Conservation (phyloP, 306 rosid genomes). For the Trifolium fragiferum region DNA sequence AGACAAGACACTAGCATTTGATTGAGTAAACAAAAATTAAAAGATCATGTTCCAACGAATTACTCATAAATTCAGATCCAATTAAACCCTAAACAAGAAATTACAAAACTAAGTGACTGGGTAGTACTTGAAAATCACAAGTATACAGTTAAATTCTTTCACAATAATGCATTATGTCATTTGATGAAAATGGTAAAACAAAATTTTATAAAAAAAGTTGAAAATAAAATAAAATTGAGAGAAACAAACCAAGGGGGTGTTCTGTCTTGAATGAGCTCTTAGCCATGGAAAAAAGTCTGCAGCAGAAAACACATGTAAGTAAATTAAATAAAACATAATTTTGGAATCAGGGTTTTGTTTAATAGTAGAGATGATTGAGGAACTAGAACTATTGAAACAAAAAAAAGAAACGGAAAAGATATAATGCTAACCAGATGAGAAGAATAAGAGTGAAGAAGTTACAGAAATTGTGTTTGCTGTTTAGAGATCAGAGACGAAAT, state of each 20-base stretch:
- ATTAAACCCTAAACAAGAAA: not conserved
- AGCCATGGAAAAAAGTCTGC: slow-evolving; percentile 49
- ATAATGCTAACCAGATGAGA: slow-evolving; percentile 17
- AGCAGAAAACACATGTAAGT: not conserved
- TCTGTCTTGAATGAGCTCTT: slow-evolving; percentile 60
- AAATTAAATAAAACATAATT: not conserved
- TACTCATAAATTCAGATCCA: not conserved
- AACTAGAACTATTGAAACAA: not conserved
- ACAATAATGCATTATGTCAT: not conserved
- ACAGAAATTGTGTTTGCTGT: not conserved
- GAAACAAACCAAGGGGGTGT: slow-evolving; percentile 54
- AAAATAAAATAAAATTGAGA: too few species aligned
- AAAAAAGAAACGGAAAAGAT: not conserved
- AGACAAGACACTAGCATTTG: not conserved
- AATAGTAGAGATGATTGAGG: slow-evolving; percentile 6
- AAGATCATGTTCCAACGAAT: not conserved
- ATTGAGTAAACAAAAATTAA: not conserved
- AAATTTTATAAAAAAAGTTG: not conserved
- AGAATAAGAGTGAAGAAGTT: not conserved
- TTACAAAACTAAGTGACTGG: not conserved
- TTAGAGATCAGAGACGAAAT: slow-evolving; percentile 7
- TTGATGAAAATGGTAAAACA: not conserved
- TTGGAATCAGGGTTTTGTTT: slow-evolving; percentile 39
- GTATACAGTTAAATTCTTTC: not conserved
- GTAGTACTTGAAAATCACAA: not conserved